Evolutionary conservation across 805 yeast genomes (phyloP), one percentile per base, ranked within the genome.

Genomic region (Helenozyma rhizophorensis): DNA sequence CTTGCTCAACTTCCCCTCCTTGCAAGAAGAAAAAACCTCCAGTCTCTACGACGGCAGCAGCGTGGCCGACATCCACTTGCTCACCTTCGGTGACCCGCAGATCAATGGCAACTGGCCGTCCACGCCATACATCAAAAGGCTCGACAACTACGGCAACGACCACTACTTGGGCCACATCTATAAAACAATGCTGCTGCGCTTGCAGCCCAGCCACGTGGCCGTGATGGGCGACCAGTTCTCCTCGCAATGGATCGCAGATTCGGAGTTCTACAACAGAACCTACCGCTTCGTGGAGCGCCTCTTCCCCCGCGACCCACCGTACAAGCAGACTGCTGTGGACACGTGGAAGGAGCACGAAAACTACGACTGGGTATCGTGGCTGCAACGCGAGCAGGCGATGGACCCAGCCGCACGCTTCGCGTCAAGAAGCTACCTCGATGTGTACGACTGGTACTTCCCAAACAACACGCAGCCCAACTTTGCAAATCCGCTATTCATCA

Each of bases 1-100:
- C n/a, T 31, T 36, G 12, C 50, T 46, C 32, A 51, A 48, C 27
- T 48, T 54, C 34, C 59, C 59, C 7, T 34, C 38, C 25, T 31
- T 50, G 11, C 48, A 42, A 21, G 47, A 38, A 23, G 36, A 27
- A 7, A 36, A 37, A 28, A 14, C 27, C 12, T 15, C 22, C 4
- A 13, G 30, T 6, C 36, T 39, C 4, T 30, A 42, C 25, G 39
- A 37, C 9, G 21, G 32, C 21, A 44, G 43, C n/a, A 17, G 31
- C 2, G 61, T 67, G 4, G 53, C 65, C 9, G 78, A 73, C 45
- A 72, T 89, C 32, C 76, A 76, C 41, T 58, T 93, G 58, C 56
- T 89, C 43, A 83, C 95, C 5, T 80, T 88, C 56, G 98, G 97
- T 6, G 98, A 93, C 52, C 98, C 98, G 0, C 98, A 93, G 62